Evolutionary conservation across 2,329 filamentous ascomycete genomes (phyloP).

Genomic region (Endoconidiophora polonica): DNA sequence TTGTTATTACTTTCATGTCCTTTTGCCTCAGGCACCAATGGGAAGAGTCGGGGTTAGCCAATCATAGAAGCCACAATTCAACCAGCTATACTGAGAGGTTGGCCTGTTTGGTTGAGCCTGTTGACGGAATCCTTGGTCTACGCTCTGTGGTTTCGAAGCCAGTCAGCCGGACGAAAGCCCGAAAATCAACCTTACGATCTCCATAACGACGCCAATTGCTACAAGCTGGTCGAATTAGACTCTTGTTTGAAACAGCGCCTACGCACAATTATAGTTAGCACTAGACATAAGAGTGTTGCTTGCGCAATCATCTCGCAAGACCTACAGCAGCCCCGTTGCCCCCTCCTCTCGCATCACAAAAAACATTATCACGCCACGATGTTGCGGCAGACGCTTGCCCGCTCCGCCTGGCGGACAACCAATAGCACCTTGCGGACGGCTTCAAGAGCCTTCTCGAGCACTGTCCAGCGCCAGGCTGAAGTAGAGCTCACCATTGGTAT

Average conservation of each 20-base stretch:
- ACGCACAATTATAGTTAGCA: slow-evolving; percentile 2
- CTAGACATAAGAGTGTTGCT: not conserved
- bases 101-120: not conserved
- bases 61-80: slow-evolving; percentile 25
- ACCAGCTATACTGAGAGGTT: slow-evolving; percentile 7
- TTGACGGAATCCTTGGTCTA: not conserved
- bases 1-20: not conserved
- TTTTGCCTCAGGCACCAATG: slow-evolving; percentile 23
- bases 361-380: slow-evolving; percentile 28
- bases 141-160: slow-evolving; percentile 7
- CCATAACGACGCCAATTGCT: not conserved
- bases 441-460: slow-evolving; percentile 68
- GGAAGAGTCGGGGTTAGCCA: slow-evolving; percentile 18
- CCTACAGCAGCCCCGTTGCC: no score
- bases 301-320: not conserved
- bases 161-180: slow-evolving; percentile 1
- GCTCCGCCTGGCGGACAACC: slow-evolving; percentile 50
- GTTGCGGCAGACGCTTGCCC: slow-evolving; percentile 51
- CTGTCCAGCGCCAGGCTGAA: slow-evolving; percentile 64
- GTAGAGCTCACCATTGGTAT: slow-evolving; percentile 91
- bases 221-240: slow-evolving; percentile 1
- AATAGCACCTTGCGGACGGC: slow-evolving; percentile 34
- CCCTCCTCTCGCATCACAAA: not conserved
- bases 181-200: slow-evolving; percentile 3
- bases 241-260: not conserved